A percentile compares a stretch with the other conserved stretches of the same genome.
Evolutionary conservation across 805 yeast genomes (phyloP).

Genomic region (Yamadazyma tumulicola): DNA sequence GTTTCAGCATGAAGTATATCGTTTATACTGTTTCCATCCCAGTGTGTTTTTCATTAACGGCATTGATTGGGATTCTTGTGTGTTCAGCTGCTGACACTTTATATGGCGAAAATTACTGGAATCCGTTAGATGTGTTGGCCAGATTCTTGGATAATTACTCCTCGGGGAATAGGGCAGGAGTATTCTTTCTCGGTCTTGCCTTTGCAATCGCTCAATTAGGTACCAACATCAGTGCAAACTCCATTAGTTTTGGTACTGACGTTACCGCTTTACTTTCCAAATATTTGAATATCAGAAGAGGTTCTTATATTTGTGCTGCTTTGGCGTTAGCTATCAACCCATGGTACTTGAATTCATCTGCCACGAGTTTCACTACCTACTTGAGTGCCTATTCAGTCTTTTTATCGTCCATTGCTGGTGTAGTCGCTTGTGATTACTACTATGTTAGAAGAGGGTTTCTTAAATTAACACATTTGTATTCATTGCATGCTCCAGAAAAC

Average conservation of each 20-base stretch:
- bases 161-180: conserved; percentile 41
- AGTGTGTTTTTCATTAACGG: conserved; percentile 71
- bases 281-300: conserved; percentile 39
- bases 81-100: conserved; percentile 71
- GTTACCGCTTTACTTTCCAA: conserved; percentile 39
- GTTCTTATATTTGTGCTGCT: conserved; percentile 37
- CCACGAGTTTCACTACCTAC: conserved; percentile 40
- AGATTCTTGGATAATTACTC: conserved; percentile 49
- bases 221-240: conserved; percentile 40
- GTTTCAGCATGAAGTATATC: conserved; percentile 36
- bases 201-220: conserved; percentile 43
- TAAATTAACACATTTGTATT: conserved; percentile 61
- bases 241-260: conserved; percentile 41
- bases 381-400: conserved; percentile 42
- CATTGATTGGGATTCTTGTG: conserved; percentile 80
- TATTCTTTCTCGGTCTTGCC: conserved; percentile 34
- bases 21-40: conserved; percentile 65
- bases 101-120: conserved; percentile 74
- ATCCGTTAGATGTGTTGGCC: conserved; percentile 73
- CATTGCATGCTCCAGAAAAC: conserved; percentile 35
- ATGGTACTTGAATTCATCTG: conserved; percentile 39
- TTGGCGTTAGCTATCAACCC: conserved; percentile 39
- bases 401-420: conserved; percentile 43
- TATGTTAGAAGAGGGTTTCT: conserved; percentile 69
- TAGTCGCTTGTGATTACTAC: conserved; percentile 43